Evolutionary conservation across 148 eudicot genomes (phyloP), one percentile per base, ranked within the genome.

Genomic region (Vaccinium macrocarpon): DNA sequence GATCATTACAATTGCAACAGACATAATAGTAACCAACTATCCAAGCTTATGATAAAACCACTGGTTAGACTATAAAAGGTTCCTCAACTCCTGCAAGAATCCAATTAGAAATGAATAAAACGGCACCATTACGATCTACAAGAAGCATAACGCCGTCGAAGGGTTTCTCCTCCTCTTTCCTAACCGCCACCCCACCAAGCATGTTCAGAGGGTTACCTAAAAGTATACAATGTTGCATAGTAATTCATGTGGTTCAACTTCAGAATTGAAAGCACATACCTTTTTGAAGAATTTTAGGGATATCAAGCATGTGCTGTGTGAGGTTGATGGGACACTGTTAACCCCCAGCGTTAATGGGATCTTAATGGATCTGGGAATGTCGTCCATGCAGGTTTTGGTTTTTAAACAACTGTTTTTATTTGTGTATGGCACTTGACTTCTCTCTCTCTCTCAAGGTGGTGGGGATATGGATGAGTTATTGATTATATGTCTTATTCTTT

Each of bases 281-380:
- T 74, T 86, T 57, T 56, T 92, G 87, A 90, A 88, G 90, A 97
- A 97, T 87, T 97, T 89, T 76, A 93, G 79, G 77, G 89, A 90
- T 64, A 85, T 93, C 82, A 92, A 88, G 86, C 85, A 84, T 85
- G 96, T 83, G 79, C 85, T 97, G 62, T 79, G 68, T 82, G 94
- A 88, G 80, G 92, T 89, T 86, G 98, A 93, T 56, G 92, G 88
- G 84, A 83, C 89, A 42, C 87, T 91, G 51, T 78, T 88, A 79
- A 64, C 61, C 55, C 66, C 88, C 56, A 97, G 96, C 48, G 89
- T 95, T 79, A 89, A 95, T 87, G 99, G 98, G 78, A 95, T 97
- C 83, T 83, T 97, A 83, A 92, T 97, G 99, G 99, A 97, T 87
- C 91, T 97, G 82, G 99, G 99, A 79, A 95, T 97, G 96, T 97